A percentile compares a stretch with the other conserved stretches of the same genome.
These are phyloP conservation scores for Ceratocystis alfenasii DNA, from an alignment of 2,329 filamentous ascomycete species.

Conservation along the genomic window DNA sequence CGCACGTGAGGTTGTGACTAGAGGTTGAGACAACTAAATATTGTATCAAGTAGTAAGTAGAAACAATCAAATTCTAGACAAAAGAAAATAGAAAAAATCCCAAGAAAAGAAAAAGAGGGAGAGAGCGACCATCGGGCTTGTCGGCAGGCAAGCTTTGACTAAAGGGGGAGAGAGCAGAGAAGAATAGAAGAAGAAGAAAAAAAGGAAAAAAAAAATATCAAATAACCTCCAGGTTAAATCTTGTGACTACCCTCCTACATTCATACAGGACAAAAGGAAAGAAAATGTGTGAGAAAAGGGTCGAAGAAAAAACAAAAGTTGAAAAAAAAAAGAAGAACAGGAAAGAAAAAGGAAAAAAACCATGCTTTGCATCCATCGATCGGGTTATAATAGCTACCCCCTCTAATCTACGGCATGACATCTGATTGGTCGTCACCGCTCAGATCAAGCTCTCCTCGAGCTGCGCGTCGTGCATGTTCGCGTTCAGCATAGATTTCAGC, in stretches of 20 bases:
- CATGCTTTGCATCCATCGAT: too few relatives aligned
- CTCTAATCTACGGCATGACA: constrained; percentile 3
- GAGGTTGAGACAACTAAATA: not conserved
- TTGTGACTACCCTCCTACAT: not conserved
- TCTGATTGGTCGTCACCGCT: constrained; percentile 17
- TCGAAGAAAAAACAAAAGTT: not conserved
- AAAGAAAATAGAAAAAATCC: not conserved
- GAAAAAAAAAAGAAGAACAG: not conserved
- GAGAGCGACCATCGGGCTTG: too few relatives aligned
- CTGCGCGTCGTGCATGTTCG: constrained; percentile 29
- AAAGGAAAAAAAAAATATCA: not conserved
- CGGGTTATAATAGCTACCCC: not conserved
- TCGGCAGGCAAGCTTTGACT: too few relatives aligned
- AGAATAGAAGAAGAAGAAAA: constrained; percentile 4
- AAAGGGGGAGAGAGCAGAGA: not conserved
- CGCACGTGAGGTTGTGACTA: too few relatives aligned
- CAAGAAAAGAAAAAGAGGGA: not conserved
- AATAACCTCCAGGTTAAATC: constrained; percentile 10
- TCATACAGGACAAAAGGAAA: not conserved
- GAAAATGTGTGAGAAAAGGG: not conserved
- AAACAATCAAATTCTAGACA: not conserved
- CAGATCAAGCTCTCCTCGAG: constrained; percentile 22
- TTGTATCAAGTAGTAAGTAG: not conserved
- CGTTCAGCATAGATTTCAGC: constrained; percentile 57
- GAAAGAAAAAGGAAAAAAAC: not conserved